A percentile compares a stretch with the other conserved stretches of the same genome.
These are phyloP conservation scores for Inga laurina DNA, from an alignment of 306 rosid species.

Conservation along the genomic window DNA sequence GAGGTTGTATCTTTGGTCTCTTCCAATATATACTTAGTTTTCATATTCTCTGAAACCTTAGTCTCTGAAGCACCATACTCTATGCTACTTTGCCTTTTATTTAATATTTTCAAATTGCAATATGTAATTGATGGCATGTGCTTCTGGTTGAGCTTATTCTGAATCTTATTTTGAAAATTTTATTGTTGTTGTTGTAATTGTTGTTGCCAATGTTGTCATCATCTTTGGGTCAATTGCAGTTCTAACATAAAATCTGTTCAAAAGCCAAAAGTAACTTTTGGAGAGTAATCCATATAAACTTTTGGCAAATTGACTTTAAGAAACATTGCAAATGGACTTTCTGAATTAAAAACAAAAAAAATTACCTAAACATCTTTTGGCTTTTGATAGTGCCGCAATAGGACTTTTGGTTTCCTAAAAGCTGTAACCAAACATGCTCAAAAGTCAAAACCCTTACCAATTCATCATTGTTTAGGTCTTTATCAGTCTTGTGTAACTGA, in stretches of 20 bases:
- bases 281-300: too few relatives aligned
- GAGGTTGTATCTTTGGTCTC: constrained; percentile 56
- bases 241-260: neutral
- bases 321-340: neutral
- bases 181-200: neutral
- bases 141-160: neutral
- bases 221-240: neutral
- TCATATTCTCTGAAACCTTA: neutral
- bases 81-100: neutral
- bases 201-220: neutral
- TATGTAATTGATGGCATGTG: neutral
- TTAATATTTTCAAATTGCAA: neutral
- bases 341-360: neutral
- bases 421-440: neutral
- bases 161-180: neutral
- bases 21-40: neutral
- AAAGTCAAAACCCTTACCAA: neutral
- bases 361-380: neutral
- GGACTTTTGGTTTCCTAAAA: too few relatives aligned
- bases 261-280: too few relatives aligned
- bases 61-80: neutral
- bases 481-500: neutral
- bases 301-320: too few relatives aligned
- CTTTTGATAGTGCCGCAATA: neutral
- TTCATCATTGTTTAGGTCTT: neutral